Conservation (phyloP, 1,284 basidiomycete genomes). For the Leccinum solheimii region DNA sequence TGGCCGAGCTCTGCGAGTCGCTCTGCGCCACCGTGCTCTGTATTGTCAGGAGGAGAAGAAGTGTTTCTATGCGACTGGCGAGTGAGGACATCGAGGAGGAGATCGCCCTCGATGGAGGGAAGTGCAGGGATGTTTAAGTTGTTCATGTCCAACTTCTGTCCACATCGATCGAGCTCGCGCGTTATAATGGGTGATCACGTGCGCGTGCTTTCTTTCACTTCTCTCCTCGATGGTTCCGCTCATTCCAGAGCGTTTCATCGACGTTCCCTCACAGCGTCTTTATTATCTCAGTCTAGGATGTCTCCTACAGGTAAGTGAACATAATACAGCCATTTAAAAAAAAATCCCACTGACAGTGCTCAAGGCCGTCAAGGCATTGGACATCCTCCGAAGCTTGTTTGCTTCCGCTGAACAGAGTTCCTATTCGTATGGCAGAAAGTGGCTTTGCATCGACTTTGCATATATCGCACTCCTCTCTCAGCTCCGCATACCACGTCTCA, state of each 20-base stretch:
- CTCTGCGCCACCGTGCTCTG: slow-evolving; percentile 47
- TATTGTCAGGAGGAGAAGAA: slow-evolving; percentile 24
- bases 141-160: slow-evolving; percentile 21
- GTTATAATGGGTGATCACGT: slow-evolving; percentile 22
- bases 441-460: slow-evolving; percentile 67
- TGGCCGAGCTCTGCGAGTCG: slow-evolving; percentile 51
- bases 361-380: slow-evolving; percentile 55
- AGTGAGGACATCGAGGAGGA: slow-evolving; percentile 53
- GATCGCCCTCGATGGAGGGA: slow-evolving; percentile 51
- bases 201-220: not conserved
- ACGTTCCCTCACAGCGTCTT: slow-evolving; percentile 58
- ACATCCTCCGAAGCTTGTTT: slow-evolving; percentile 56
- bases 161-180: slow-evolving; percentile 1
- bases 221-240: slow-evolving; percentile 36
- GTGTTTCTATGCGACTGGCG: slow-evolving; percentile 36
- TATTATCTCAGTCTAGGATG: slow-evolving; percentile 57
- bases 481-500: slow-evolving; percentile 77
- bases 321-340: accelerated
- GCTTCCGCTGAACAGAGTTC: slow-evolving; percentile 40
- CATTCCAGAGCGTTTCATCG: slow-evolving; percentile 54
- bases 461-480: slow-evolving; percentile 61
- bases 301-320: slow-evolving; percentile 48
- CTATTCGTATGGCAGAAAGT: slow-evolving; percentile 58
- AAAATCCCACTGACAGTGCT: slow-evolving; percentile 5
- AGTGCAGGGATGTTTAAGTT: slow-evolving; percentile 23